Evolutionary conservation across 2,329 filamentous ascomycete genomes (phyloP), one percentile per base, ranked within the genome.

Genomic region (Aspergillus sp.): DNA sequence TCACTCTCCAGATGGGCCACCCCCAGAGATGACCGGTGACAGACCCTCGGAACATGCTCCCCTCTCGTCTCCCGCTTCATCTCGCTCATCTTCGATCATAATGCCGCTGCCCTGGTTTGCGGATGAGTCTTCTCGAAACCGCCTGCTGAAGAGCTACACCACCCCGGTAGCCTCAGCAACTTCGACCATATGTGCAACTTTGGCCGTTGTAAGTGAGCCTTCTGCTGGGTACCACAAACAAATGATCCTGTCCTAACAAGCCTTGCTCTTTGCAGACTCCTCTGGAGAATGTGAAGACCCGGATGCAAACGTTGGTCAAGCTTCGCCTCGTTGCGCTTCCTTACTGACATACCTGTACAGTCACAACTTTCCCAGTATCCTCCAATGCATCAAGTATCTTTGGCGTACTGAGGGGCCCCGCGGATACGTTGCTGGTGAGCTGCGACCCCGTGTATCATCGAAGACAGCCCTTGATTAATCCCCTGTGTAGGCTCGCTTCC

Each of bases 241-340:
- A 26, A 20, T 32, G 22, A 30, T 22, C 2, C 17, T 19, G 15
- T 15, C n/a, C 6, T 11, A 33, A 31, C 15, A 16, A 5, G 7
- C 24, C 15, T 17, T 25, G 10, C 32, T 29, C 26, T 19, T 20
- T 25, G 12, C 37, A 67, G 64, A 66, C 64, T 29, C 64, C 64
- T 24, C 41, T 67, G 31, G 64, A 68, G 39, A 68, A 68, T 41
- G 42, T 67, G 37, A 68, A 68, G 44, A 66, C 63, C 30, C 64
- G 64, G 20, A 67, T 68, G 64, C 64, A 68, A 51, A 66, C 63
- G 64, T 67, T 48, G 45, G 61, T 50, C 6, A 32, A n/a, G 11
- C 17, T 19, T 33, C 41, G 30, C 38, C 27, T 30, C 25, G 35
- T 29, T 30, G 7, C 15, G 15, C 7, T 13, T 25, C 19, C 36